These are phyloP conservation scores for Fusarium coicis DNA, from an alignment of 2,329 filamentous ascomycete species.

Conservation along the genomic window DNA sequence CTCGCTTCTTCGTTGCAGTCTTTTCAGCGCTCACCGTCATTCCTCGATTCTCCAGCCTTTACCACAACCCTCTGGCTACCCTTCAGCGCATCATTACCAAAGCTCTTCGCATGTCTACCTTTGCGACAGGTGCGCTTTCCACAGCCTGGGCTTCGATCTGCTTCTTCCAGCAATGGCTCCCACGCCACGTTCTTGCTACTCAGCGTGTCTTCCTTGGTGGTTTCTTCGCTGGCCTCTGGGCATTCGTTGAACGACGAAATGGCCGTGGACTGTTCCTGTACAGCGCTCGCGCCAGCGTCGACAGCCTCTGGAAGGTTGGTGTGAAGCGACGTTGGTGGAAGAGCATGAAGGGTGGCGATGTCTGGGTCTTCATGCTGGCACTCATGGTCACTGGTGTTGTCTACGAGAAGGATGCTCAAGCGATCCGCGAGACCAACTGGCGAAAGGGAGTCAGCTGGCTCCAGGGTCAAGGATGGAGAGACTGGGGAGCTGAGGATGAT, in stretches of 20 bases:
- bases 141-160: conserved; percentile 91
- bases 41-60: conserved; percentile 73
- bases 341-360: conserved; percentile 83
- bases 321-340: conserved; percentile 90
- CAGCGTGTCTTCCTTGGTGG: conserved; percentile 92
- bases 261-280: conserved; percentile 81
- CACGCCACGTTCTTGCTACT: conserved; percentile 77
- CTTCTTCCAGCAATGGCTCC: conserved; percentile 84
- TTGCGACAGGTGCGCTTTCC: conserved; percentile 81
- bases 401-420: conserved; percentile 76
- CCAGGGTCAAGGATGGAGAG: conserved; percentile 79
- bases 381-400: conserved; percentile 82
- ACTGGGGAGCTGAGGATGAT: conserved; percentile 69
- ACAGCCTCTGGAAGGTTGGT: conserved; percentile 93
- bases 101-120: conserved; percentile 79
- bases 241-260: conserved; percentile 75
- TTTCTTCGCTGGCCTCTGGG: conserved; percentile 86
- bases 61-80: conserved; percentile 74
- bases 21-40: conserved; percentile 76
- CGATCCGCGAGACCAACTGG: conserved; percentile 73
- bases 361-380: conserved; percentile 83
- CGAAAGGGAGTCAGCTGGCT: conserved; percentile 80
- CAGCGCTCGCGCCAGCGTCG: conserved; percentile 79
- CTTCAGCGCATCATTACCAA: conserved; percentile 73
- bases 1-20: conserved; percentile 80